A percentile compares a stretch with the other conserved stretches of the same genome.
Evolutionary conservation across 345 rosid species (phyloP).

Genomic region (Geranium brycei): DNA sequence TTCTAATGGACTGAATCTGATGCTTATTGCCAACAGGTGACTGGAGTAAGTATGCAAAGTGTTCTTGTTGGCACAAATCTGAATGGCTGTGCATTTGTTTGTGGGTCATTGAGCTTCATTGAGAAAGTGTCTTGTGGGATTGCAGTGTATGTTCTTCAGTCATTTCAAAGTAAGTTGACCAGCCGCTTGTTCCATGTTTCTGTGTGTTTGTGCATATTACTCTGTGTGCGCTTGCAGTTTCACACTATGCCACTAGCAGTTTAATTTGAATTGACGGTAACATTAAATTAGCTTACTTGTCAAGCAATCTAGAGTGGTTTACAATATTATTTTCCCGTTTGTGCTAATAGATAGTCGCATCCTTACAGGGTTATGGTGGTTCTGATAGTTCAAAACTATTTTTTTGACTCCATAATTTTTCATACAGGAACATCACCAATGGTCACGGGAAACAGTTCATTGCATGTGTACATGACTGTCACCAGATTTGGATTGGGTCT

Average conservation of each 20-base stretch:
- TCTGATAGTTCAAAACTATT: too few relatives aligned
- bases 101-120: constrained; percentile 86
- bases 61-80: constrained; percentile 66
- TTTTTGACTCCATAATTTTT: background rate
- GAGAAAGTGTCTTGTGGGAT: constrained; percentile 90
- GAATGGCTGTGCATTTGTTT: constrained; percentile 89
- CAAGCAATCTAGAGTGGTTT: too few relatives aligned
- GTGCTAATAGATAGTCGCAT: too few relatives aligned
- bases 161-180: constrained; percentile 58
- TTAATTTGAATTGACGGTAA: too few relatives aligned
- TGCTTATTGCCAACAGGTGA: constrained; percentile 33
- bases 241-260: too few relatives aligned
- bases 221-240: too few relatives aligned
- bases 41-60: constrained; percentile 89
- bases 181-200: too few relatives aligned
- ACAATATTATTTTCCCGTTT: too few relatives aligned
- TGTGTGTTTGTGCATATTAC: too few relatives aligned
- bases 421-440: constrained; percentile 39
- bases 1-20: too few relatives aligned
- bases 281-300: too few relatives aligned
- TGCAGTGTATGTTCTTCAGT: constrained; percentile 70
- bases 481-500: constrained; percentile 81
- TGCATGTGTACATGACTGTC: constrained; percentile 28
- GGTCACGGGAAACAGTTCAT: constrained; percentile 17
- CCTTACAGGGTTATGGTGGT: too few relatives aligned